These are phyloP conservation scores for Colletotrichum sidae DNA, from an alignment of 2,329 filamentous ascomycete genomes.

Conservation along the genomic window DNA sequence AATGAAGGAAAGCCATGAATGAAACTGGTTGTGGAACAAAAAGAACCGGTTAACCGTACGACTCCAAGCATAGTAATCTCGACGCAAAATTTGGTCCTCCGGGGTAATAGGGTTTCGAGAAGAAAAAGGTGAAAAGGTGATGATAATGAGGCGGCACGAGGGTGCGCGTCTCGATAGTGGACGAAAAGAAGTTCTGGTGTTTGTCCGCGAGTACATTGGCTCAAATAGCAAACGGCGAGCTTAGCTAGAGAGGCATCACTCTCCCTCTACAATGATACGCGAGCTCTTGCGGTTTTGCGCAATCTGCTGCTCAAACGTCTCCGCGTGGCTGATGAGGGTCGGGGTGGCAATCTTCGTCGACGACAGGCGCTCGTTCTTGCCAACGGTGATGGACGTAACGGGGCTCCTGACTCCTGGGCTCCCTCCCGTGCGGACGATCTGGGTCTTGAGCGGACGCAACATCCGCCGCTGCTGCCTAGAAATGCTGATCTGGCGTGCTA, in stretches of 20 bases:
- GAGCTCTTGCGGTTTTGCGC: slow-evolving; percentile 63
- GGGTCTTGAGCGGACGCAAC: slow-evolving; percentile 64
- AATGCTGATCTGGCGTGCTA: slow-evolving; percentile 75
- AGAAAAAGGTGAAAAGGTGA: not conserved
- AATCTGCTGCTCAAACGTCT: slow-evolving; percentile 46
- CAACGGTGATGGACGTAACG: slow-evolving; percentile 33
- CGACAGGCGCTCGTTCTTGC: slow-evolving; percentile 44
- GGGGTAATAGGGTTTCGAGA: slow-evolving; percentile 15
- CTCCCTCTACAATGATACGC: slow-evolving; percentile 63
- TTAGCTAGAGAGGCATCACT: slow-evolving; percentile 38
- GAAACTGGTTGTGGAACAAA: not conserved
- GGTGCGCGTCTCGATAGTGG: slow-evolving; percentile 7
- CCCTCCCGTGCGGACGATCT: slow-evolving; percentile 31
- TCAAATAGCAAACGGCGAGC: not conserved
- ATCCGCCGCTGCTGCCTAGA: slow-evolving; percentile 71
- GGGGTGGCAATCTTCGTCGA: slow-evolving; percentile 58
- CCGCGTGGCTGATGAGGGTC: slow-evolving; percentile 54
- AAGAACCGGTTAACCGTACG: not conserved
- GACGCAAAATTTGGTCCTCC: slow-evolving; percentile 25
- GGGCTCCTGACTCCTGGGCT: slow-evolving; percentile 32
- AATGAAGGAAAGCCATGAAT: slow-evolving; percentile 6
- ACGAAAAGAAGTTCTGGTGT: slow-evolving; percentile 14
- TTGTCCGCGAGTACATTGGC: not conserved
- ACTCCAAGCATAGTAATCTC: slow-evolving; percentile 29
- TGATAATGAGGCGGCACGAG: not conserved